phyloP scores from a whole-genome alignment of 768 basidiomycete genomes.

The Strobilomyces dryophilus region DNA sequence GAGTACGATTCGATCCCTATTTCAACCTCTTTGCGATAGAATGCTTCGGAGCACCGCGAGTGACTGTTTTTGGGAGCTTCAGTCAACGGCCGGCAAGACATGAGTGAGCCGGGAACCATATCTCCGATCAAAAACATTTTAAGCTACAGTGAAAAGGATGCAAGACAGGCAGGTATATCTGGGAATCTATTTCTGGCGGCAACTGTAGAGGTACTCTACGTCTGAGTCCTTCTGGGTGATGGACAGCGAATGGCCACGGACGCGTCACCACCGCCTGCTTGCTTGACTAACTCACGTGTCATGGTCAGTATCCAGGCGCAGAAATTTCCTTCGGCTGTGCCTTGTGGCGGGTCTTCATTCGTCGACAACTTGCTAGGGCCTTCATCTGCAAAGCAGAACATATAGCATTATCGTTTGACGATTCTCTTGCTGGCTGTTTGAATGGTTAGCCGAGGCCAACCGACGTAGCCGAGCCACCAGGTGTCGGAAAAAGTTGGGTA shows the following conservation, averaged over 20 bases:
- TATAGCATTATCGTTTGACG: too few relatives aligned
- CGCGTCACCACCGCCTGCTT: constrained; percentile 26
- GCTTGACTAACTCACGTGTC: constrained; percentile 5
- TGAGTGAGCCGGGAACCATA: constrained; percentile 33
- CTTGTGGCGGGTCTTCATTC: too few relatives aligned
- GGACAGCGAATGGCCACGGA: constrained; percentile 24
- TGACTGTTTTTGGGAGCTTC: constrained; percentile 40
- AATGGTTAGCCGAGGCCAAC: too few relatives aligned
- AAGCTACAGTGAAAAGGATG: constrained; percentile 80
- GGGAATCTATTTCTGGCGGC: constrained; percentile 67
- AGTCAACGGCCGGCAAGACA: not conserved
- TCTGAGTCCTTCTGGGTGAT: not conserved
- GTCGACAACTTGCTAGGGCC: too few relatives aligned
- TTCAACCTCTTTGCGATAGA: constrained; percentile 79
- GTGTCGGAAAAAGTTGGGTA: too few relatives aligned
- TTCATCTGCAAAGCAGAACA: too few relatives aligned
- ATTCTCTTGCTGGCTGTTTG: too few relatives aligned
- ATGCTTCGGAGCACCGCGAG: constrained; percentile 72
- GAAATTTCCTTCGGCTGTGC: too few relatives aligned
- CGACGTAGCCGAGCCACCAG: too few relatives aligned
- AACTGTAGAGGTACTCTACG: constrained; percentile 40
- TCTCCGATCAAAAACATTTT: constrained; percentile 72
- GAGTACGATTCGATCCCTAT: too few relatives aligned
- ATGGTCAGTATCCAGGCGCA: constrained; percentile 1
- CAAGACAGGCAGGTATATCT: constrained; percentile 82